These are phyloP conservation scores for Sphagnum magellanicum DNA, from an alignment of 228 moss, liverwort and hornwort species.

Conservation along the genomic window DNA sequence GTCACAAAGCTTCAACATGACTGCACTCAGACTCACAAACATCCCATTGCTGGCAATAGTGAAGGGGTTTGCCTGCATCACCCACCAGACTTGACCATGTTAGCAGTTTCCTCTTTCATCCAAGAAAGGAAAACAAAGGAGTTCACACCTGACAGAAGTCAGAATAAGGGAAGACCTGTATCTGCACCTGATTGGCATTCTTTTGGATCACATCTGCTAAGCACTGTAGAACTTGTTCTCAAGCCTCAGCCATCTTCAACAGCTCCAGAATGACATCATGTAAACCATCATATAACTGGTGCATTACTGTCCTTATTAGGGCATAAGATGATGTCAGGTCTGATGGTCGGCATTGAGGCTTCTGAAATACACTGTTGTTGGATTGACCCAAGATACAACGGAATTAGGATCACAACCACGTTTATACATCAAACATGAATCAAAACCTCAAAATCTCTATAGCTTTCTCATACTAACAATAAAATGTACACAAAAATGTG, in stretches of 20 bases:
- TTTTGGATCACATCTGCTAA: conserved; percentile 77
- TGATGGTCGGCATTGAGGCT: conserved; percentile 41
- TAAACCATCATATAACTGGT: conserved; percentile 85
- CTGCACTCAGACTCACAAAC: conserved; percentile 86
- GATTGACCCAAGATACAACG: background rate
- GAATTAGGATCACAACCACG: too few relatives aligned
- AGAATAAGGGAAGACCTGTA: conserved; percentile 33
- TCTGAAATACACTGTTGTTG: conserved; percentile 85
- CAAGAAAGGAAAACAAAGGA: too few relatives aligned
- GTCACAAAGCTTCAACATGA: conserved; percentile 92
- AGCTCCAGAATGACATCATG: conserved; percentile 79
- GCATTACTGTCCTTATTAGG: conserved; percentile 72
- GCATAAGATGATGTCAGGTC: conserved; percentile 73
- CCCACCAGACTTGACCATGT: background rate
- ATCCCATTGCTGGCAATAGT: conserved; percentile 86
- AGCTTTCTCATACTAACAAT: too few relatives aligned
- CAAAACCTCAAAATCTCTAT: too few relatives aligned
- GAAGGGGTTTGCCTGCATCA: conserved; percentile 75
- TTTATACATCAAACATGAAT: too few relatives aligned
- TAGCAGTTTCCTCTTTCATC: too few relatives aligned
- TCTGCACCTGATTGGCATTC: conserved; percentile 70
- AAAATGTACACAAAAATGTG: too few relatives aligned
- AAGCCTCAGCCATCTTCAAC: conserved; percentile 56
- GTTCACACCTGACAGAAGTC: background rate
- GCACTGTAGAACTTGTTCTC: conserved; percentile 68